A percentile compares a stretch with the other conserved stretches of the same genome.
These are phyloP conservation scores for Suhomyces taliae DNA, from an alignment of 1,139 yeast genomes.

Conservation along the genomic window DNA sequence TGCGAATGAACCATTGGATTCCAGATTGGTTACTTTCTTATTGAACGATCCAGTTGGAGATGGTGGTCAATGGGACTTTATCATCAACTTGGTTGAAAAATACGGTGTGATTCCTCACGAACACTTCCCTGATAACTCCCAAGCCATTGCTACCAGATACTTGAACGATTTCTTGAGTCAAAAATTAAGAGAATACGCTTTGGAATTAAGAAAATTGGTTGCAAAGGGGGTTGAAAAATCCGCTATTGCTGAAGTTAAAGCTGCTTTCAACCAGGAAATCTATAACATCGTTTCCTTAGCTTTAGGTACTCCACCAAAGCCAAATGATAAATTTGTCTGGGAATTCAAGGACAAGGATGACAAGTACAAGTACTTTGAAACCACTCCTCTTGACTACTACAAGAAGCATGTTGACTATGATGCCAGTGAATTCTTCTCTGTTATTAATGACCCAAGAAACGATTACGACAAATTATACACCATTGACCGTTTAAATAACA, in stretches of 20 bases:
- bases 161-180: slow-evolving; percentile 64
- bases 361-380: slow-evolving; percentile 49
- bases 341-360: slow-evolving; percentile 74
- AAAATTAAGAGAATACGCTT: slow-evolving; percentile 73
- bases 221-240: slow-evolving; percentile 25
- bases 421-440: slow-evolving; percentile 56
- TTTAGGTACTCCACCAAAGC: slow-evolving; percentile 77
- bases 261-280: slow-evolving; percentile 56
- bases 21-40: slow-evolving; percentile 64
- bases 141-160: slow-evolving; percentile 56
- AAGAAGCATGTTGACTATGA: slow-evolving; percentile 53
- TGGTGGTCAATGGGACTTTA: slow-evolving; percentile 89
- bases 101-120: slow-evolving; percentile 78
- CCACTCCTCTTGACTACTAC: slow-evolving; percentile 67
- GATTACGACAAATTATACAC: slow-evolving; percentile 59
- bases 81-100: slow-evolving; percentile 68
- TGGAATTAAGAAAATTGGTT: slow-evolving; percentile 55
- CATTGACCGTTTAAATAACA: slow-evolving; percentile 73
- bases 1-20: slow-evolving; percentile 60
- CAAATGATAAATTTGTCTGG: slow-evolving; percentile 67
- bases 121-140: slow-evolving; percentile 69
- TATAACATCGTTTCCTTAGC: slow-evolving; percentile 64
- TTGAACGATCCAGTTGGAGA: slow-evolving; percentile 66
- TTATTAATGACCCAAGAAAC: slow-evolving; percentile 81
- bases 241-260: slow-evolving; percentile 33